These are phyloP conservation scores for Aspergillus chevalieri DNA, from an alignment of 2,329 filamentous ascomycete species.

Conservation along the genomic window DNA sequence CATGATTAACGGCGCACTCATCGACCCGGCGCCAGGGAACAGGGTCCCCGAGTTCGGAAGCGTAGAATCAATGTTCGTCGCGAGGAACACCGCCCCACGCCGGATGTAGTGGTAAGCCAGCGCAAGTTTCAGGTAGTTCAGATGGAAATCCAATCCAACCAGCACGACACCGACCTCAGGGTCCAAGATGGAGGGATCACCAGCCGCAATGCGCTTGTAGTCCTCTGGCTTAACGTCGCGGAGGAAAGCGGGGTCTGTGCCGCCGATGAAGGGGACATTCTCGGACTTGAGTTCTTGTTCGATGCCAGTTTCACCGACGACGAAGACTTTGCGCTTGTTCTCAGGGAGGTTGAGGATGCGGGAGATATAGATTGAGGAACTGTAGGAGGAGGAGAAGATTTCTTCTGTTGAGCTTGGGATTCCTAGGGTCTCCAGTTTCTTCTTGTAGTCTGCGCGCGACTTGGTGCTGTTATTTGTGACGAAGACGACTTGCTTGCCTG, in stretches of 20 bases:
- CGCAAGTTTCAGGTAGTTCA: slow-evolving; percentile 89
- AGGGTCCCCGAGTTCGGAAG: slow-evolving; percentile 74
- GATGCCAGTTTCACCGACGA: slow-evolving; percentile 84
- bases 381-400: slow-evolving; percentile 94
- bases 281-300: slow-evolving; percentile 81
- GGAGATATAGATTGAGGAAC: slow-evolving; percentile 89
- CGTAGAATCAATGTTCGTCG: slow-evolving; percentile 89
- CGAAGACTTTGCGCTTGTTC: slow-evolving; percentile 86
- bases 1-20: slow-evolving; percentile 69
- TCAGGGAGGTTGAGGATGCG: slow-evolving; percentile 75
- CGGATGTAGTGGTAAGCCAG: slow-evolving; percentile 80
- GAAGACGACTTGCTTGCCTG: slow-evolving; percentile 88
- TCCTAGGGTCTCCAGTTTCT: slow-evolving; percentile 76
- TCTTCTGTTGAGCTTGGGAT: slow-evolving; percentile 80
- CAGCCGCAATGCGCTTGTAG: slow-evolving; percentile 66
- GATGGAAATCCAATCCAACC: slow-evolving; percentile 83
- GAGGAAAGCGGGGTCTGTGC: slow-evolving; percentile 71
- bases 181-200: slow-evolving; percentile 68
- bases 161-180: slow-evolving; percentile 86
- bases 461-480: slow-evolving; percentile 99
- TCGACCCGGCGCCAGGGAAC: slow-evolving; percentile 86
- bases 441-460: slow-evolving; percentile 83
- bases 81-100: slow-evolving; percentile 74
- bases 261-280: slow-evolving; percentile 72
- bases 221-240: slow-evolving; percentile 76